Percentiles rank a stretch among this genome's conserved stretches.
Evolutionary conservation across 805 yeast genomes (phyloP).

Genomic region (Candida arabinofermentans): DNA sequence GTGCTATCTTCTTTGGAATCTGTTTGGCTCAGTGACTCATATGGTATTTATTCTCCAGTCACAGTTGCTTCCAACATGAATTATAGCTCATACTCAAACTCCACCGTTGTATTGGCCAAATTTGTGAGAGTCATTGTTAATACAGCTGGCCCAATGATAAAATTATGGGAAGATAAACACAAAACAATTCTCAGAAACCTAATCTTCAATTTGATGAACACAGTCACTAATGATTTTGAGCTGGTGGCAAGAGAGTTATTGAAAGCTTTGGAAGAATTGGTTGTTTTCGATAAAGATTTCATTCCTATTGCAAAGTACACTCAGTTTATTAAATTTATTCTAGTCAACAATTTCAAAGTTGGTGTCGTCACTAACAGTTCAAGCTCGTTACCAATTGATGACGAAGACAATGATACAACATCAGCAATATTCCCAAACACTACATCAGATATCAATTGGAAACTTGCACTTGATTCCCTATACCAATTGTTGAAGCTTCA

Average conservation of each 20-base stretch:
- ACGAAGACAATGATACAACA: slow-evolving; percentile 20
- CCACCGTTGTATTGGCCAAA: slow-evolving; percentile 40
- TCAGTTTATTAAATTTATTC: slow-evolving; percentile 27
- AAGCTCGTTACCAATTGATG: slow-evolving; percentile 21
- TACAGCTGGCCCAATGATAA: slow-evolving; percentile 55
- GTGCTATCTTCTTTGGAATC: slow-evolving; percentile 38
- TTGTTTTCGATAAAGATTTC: slow-evolving; percentile 40
- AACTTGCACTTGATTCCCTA: slow-evolving; percentile 25
- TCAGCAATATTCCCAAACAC: slow-evolving; percentile 31
- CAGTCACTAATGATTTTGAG: slow-evolving; percentile 31
- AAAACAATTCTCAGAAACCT: slow-evolving; percentile 35
- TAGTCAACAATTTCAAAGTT: slow-evolving; percentile 31
- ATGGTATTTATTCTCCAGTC: slow-evolving; percentile 41
- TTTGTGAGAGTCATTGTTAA: slow-evolving; percentile 43
- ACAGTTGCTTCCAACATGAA: slow-evolving; percentile 48
- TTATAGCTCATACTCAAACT: slow-evolving; percentile 36
- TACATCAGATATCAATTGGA: slow-evolving; percentile 27
- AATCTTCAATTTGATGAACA: slow-evolving; percentile 35
- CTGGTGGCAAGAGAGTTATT: slow-evolving; percentile 36
- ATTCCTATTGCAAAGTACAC: slow-evolving; percentile 30
- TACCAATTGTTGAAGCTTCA: slow-evolving; percentile 28
- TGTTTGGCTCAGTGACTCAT: slow-evolving; percentile 44
- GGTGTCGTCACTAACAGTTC: slow-evolving; percentile 27
- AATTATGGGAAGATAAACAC: slow-evolving; percentile 27
- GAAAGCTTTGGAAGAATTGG: slow-evolving; percentile 41